These are phyloP conservation scores for Pulveroboletus sp. DNA, from an alignment of 768 basidiomycete species.

Conservation along the genomic window DNA sequence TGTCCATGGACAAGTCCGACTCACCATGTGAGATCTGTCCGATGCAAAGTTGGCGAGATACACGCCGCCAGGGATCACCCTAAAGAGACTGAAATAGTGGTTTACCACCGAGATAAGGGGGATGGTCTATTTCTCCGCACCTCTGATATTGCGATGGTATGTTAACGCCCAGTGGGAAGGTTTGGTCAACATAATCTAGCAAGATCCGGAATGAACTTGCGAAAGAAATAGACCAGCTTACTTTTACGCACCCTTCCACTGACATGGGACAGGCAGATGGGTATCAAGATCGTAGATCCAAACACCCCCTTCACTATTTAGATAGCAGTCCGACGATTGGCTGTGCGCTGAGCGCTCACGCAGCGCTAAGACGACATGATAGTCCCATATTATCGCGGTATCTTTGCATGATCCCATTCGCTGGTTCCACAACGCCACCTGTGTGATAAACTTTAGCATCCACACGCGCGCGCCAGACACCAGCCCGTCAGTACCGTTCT, in stretches of 20 bases:
- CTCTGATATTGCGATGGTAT: constrained; percentile 41
- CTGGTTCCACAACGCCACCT: constrained; percentile 71
- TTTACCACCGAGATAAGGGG: constrained; percentile 6
- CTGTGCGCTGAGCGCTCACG: constrained; percentile 27
- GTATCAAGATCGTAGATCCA: constrained; percentile 78
- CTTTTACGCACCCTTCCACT: constrained; percentile 42
- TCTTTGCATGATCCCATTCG: constrained; percentile 36
- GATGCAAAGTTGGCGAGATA: constrained; percentile 67
- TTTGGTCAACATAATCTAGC: constrained; percentile 45
- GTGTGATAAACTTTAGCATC: constrained; percentile 8
- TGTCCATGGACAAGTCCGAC: constrained; percentile 9
- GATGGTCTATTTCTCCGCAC: constrained; percentile 28
- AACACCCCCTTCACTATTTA: constrained; percentile 15
- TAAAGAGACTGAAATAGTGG: constrained; percentile 47
- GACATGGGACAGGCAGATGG: constrained; percentile 47
- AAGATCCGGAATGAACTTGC: constrained; percentile 17
- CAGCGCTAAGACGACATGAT: constrained; percentile 65
- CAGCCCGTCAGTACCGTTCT: constrained; percentile 44
- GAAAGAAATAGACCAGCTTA: constrained; percentile 2
- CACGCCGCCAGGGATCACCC: constrained; percentile 50
- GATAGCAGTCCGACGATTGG: constrained; percentile 1
- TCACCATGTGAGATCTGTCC: constrained; percentile 75
- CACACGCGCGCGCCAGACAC: background rate
- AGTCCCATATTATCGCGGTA: constrained; percentile 64
- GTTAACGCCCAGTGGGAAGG: constrained; percentile 37